Evolutionary conservation across 2,329 filamentous ascomycete genomes (phyloP), one percentile per base, ranked within the genome.

Genomic region (Metarhizium guizhouense): DNA sequence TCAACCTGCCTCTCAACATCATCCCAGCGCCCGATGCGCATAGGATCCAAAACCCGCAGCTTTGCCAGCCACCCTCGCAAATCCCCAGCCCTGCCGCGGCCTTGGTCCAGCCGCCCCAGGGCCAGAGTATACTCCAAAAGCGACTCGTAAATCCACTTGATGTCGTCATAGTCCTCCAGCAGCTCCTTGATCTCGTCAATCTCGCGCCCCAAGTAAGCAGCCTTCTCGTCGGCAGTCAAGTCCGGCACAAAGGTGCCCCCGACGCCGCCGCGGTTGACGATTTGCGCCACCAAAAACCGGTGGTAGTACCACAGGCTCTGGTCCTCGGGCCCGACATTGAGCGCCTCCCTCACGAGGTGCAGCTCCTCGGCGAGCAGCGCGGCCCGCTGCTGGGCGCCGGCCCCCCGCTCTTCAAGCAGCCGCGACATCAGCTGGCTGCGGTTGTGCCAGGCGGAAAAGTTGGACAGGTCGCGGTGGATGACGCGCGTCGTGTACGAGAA

Each of bases 281-380:
- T 55, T 49, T 52, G 49, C 48, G 49, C 38, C 29, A 55, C 30
- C 32, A 55, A 20, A 18, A 55, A 52, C 10, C 29, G 54, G 40
- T 55, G 54, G 42, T 55, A 55, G 34, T 52, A 55, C 54, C 54
- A 55, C 30, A 55, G 25, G 32, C 49, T 52, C 36, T 55, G 54
- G 38, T 55, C 54, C 7, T 55, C 54, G 4, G 54, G 48, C 14
- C 48, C 32, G 14, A 55, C 25, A 16, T 55, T 55, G 14, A 55
- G 32, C 10, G 29, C 54, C n/a, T 52, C 54, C 13, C 54, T 40
- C n/a, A 52, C 42, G 32, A 36, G 29, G 5, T 38, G n/a, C 34
- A 53, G 42, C 20, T 53, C 52, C n/a, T 47, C 16, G 2, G 4
- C 32, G 36, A 51, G 49, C 6, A 51, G 13, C 6, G 30, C 30